Evolutionary conservation across 257 asterid species (phyloP).

Genomic region (Nicotiana knightiana): DNA sequence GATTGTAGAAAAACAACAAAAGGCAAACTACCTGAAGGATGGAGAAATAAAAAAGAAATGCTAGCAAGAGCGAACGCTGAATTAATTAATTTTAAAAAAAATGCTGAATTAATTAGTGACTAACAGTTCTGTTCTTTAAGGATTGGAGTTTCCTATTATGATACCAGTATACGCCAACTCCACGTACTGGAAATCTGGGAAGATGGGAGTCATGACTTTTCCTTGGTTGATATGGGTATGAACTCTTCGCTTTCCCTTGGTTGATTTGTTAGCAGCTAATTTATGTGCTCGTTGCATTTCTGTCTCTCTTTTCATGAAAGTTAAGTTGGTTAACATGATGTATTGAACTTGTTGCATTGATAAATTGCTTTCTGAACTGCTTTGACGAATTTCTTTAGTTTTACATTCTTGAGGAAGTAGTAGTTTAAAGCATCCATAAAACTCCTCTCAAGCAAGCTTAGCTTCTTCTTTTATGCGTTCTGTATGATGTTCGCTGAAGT

Average conservation of each 20-base stretch:
- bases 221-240: slow-evolving; percentile 84
- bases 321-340: neutral
- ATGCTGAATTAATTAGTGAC: neutral
- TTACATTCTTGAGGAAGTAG: slow-evolving; percentile 2
- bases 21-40: neutral
- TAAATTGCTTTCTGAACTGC: too few species aligned
- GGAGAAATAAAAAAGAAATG: neutral
- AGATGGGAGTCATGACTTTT: slow-evolving; percentile 62
- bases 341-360: neutral
- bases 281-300: neutral
- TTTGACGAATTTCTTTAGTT: neutral
- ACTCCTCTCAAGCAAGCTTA: neutral
- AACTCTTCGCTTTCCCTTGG: neutral
- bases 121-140: slow-evolving; percentile 30
- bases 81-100: neutral
- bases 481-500: neutral
- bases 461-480: slow-evolving; percentile 10
- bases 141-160: slow-evolving; percentile 86
- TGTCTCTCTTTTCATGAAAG: neutral
- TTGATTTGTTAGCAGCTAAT: neutral
- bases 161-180: slow-evolving; percentile 67
- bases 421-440: neutral
- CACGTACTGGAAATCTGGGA: slow-evolving; percentile 89
- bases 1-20: neutral
- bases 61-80: neutral